These are phyloP conservation scores for Aspergillus tubingensis DNA, from an alignment of 2,329 filamentous ascomycete genomes.

Conservation along the genomic window DNA sequence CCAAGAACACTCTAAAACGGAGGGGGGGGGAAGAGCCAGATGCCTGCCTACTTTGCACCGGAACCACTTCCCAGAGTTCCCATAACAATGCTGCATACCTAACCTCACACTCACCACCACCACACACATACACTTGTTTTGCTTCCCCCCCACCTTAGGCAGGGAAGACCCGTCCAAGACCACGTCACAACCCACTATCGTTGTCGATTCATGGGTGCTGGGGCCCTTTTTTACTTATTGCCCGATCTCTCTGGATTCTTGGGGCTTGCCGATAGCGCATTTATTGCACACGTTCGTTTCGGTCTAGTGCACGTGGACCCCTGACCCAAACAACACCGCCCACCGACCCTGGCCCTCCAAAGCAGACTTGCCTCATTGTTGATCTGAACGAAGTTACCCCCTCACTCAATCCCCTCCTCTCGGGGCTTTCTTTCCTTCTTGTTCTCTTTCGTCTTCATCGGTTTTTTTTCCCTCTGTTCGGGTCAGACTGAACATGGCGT, in stretches of 20 bases:
- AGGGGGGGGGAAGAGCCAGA: not conserved
- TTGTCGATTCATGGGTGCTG: not conserved
- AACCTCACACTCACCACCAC: not conserved
- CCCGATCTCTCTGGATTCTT: not conserved
- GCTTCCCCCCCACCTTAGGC: not conserved
- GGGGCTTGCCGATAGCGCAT: slow-evolving; percentile 1
- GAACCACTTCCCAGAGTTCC: slow-evolving; percentile 2
- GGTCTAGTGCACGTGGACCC: slow-evolving; percentile 29
- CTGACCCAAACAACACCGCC: slow-evolving; percentile 28
- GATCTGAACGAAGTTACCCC: slow-evolving; percentile 17
- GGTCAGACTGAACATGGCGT: slow-evolving; percentile 49
- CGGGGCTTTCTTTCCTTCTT: slow-evolving; percentile 25
- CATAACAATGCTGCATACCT: slow-evolving; percentile 9
- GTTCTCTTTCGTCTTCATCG: slow-evolving; percentile 11
- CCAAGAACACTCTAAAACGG: slow-evolving; percentile 22
- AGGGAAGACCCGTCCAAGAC: not conserved
- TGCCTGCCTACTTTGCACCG: not conserved
- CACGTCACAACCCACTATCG: not conserved
- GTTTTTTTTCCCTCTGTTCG: slow-evolving; percentile 5
- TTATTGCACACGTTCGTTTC: not conserved
- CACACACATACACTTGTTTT: not conserved
- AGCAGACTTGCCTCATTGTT: slow-evolving; percentile 14
- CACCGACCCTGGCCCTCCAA: slow-evolving; percentile 10
- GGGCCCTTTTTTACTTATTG: not conserved
- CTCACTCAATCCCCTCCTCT: slow-evolving; percentile 23